These are phyloP conservation scores for Trichoderma aggressivum DNA, from an alignment of 2,329 filamentous ascomycete genomes.

Conservation along the genomic window DNA sequence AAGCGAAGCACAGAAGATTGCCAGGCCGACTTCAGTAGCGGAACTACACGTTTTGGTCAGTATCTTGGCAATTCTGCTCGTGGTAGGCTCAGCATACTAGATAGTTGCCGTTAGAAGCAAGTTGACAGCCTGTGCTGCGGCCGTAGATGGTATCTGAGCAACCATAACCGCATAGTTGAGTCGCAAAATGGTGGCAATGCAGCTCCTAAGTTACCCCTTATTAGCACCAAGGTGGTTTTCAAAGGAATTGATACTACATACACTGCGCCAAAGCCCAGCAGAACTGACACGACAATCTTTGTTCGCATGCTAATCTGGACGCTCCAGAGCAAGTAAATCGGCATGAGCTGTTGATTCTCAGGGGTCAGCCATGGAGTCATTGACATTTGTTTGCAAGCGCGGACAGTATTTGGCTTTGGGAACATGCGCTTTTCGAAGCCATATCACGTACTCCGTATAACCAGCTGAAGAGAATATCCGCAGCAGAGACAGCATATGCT, in stretches of 20 bases:
- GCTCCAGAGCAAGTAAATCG: slow-evolving; percentile 1
- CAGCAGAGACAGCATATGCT: not conserved
- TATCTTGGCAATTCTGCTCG: no score
- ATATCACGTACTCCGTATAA: not conserved
- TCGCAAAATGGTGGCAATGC: slow-evolving; percentile 1
- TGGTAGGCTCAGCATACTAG: not conserved
- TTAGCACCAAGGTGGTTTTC: not conserved
- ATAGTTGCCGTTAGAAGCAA: not conserved
- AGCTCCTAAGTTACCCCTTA: not conserved
- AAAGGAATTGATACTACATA: not conserved
- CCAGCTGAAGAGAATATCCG: slow-evolving; percentile 2
- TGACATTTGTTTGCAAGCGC: not conserved
- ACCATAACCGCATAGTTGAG: not conserved
- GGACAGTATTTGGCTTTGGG: not conserved
- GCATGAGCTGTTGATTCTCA: not conserved
- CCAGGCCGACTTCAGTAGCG: not conserved
- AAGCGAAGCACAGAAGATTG: slow-evolving; percentile 3
- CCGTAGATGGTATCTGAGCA: not conserved
- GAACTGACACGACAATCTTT: not conserved
- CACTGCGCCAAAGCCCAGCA: not conserved
- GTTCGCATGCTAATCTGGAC: slow-evolving; percentile 1
- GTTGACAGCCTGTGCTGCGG: not conserved
- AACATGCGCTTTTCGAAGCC: not conserved
- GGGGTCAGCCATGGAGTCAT: not conserved
- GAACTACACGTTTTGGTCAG: not conserved